phyloP scores from a whole-genome alignment of 139 green algal genomes.

The Astrephomene gubernaculifera region DNA sequence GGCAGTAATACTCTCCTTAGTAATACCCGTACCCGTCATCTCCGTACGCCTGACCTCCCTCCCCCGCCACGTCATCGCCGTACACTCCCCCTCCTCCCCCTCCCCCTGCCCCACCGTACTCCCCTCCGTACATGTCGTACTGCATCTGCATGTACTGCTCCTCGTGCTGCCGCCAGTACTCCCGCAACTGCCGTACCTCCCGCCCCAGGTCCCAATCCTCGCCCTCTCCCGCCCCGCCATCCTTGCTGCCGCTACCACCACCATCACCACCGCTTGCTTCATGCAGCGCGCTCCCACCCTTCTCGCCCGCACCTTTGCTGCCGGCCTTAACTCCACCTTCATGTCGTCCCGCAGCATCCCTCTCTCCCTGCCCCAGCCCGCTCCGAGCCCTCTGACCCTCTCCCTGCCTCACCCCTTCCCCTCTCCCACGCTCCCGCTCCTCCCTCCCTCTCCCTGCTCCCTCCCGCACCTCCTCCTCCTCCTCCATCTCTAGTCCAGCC shows the following conservation, averaged over 20 bases:
- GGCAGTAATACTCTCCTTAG: no score
- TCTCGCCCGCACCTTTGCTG: neutral
- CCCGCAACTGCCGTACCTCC: slow-evolving; percentile 17
- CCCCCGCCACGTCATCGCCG: neutral
- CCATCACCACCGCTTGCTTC: neutral
- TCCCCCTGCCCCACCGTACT: no score
- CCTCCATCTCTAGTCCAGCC: neutral
- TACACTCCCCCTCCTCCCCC: no score
- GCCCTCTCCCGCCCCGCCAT: neutral
- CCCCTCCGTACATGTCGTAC: no score
- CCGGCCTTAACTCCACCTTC: neutral
- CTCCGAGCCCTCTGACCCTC: neutral
- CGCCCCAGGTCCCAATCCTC: neutral
- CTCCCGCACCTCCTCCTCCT: neutral
- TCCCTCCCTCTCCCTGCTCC: neutral
- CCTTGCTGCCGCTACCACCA: neutral
- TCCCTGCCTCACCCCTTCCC: neutral
- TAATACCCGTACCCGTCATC: slow-evolving; percentile 26
- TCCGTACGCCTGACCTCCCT: neutral
- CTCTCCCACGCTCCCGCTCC: neutral
- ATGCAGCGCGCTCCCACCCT: neutral
- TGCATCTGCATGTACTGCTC: slow-evolving; percentile 17
- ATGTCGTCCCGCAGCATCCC: neutral
- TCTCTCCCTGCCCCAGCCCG: no score
- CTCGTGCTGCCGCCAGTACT: slow-evolving; percentile 33